Evolutionary conservation across 2,329 filamentous ascomycete genomes (phyloP).

Genomic region (Paraphaeosphaeria minitans): DNA sequence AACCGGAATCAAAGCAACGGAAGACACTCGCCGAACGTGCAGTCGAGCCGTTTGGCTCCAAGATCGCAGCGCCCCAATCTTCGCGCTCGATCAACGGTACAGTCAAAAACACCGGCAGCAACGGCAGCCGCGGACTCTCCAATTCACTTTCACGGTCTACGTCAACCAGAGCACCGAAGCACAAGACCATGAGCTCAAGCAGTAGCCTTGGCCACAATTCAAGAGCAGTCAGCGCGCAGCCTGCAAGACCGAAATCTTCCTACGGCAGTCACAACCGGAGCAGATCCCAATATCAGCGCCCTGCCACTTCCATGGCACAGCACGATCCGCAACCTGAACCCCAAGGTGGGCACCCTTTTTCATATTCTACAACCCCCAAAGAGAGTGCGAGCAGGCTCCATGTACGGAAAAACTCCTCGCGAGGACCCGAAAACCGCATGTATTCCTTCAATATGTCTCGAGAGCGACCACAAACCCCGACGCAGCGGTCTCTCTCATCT

Average conservation of each 20-base stretch:
- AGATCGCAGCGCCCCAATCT: slow-evolving; percentile 49
- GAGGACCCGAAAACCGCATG: slow-evolving; percentile 25
- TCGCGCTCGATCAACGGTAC: slow-evolving; percentile 47
- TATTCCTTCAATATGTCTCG: slow-evolving; percentile 24
- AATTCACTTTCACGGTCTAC: slow-evolving; percentile 49
- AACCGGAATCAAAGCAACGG: slow-evolving; percentile 56
- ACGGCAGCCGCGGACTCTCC: slow-evolving; percentile 43
- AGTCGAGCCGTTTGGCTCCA: slow-evolving; percentile 53
- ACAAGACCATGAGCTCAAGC: slow-evolving; percentile 44
- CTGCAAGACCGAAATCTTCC: slow-evolving; percentile 55
- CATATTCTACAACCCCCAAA: slow-evolving; percentile 45
- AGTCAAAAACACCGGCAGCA: slow-evolving; percentile 55
- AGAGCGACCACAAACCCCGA: slow-evolving; percentile 20
- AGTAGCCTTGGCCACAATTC: slow-evolving; percentile 2
- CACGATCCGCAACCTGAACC: slow-evolving; percentile 47
- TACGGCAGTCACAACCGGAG: slow-evolving; percentile 52
- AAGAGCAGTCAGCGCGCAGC: slow-evolving; percentile 11
- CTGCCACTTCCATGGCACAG: slow-evolving; percentile 48
- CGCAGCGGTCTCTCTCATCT: slow-evolving; percentile 31
- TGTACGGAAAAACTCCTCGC: slow-evolving; percentile 34
- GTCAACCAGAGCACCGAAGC: slow-evolving; percentile 50
- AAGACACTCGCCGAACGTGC: slow-evolving; percentile 57
- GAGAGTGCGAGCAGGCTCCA: slow-evolving; percentile 31
- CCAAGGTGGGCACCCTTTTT: slow-evolving; percentile 53
- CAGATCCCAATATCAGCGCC: slow-evolving; percentile 53